Evolutionary conservation across 495 filamentous ascomycete genomes (phyloP), one percentile per base, ranked within the genome.

Genomic region (Penicillium roqueforti): DNA sequence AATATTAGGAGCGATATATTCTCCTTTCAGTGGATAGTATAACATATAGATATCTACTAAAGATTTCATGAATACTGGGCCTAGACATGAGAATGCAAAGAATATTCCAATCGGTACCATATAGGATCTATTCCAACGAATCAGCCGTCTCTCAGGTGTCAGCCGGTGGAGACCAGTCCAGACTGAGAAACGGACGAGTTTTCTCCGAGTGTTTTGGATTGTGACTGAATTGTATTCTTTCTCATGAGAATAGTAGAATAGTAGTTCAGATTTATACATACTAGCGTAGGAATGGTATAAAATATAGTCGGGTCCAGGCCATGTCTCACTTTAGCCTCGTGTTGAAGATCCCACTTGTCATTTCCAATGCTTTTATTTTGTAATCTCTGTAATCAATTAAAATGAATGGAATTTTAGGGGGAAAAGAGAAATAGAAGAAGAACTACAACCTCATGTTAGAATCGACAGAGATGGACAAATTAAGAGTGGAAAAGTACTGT

Each of bases 181-280:
- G 38, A 41, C 40, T 3, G 36, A n/a, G 39, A 29, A 51, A 42
- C 13, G 50, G 50, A 44, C 50, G 44, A 26, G 50, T 44, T 39
- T 29, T 52, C 29, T 25, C 39, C 29, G 10, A 19, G n/a, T 23
- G 3, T 5, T 26, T 19, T 44, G 22, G n/a, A 26, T 26, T 25
- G 14, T 37, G n/a, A n/a, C n/a, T n/a, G n/a, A n/a, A n/a, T n/a
- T n/a, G n/a, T n/a, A n/a, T n/a, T n/a, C n/a, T n/a, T n/a, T n/a
- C n/a, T n/a, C n/a, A n/a, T n/a, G n/a, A n/a, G n/a, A n/a, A n/a
- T n/a, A n/a, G n/a, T n/a, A n/a, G n/a, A n/a, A n/a, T 16, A 36
- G n/a, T 7, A 36, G 32, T 36, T 36, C 32, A 16, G 16, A 36
- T 16, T 16, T 36, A 36, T 36, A n/a, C 32, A n/a, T n/a, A n/a